Evolutionary conservation across 768 basidiomycete genomes (phyloP), one percentile per base, ranked within the genome.

Genomic region (Boletales sp.): DNA sequence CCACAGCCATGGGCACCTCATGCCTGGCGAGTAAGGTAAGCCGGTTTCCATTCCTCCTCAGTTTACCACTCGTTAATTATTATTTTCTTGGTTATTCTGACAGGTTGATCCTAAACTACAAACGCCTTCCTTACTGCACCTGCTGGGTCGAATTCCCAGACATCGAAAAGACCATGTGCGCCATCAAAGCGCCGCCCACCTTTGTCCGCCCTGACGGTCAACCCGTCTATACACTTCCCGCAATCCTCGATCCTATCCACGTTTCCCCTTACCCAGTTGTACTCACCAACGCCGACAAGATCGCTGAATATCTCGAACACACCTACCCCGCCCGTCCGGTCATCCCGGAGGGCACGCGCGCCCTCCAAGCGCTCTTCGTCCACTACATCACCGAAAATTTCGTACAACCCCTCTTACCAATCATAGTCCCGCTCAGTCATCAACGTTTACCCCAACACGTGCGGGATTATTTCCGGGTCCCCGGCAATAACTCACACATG

Each of bases 1-100:
- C 72, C 81, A 2, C 81, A 84, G 46, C 77, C 86, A n/a, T 89
- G 86, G 86, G 82, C 82, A 45, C 87, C 87, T 28, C 86, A 85
- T 54, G 70, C 84, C 28, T 88, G 86, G 86, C 75, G 84, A 39
- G 77, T 89, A 54, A 72, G 87, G 85, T 82, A 46, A 31, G 70
- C 12, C 14, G 21, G 31, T 48, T 14, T 13, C 34, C 36, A 11
- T 53, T 12, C 34, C n/a, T 30, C 25, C 15, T 21, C 8, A 12
- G 19, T 41, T 48, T 12, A 9, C 35, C 13, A 31, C 28, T 10
- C 15, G 25, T 31, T 39, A 30, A n/a, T 49, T 15, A 39, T 47
- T 18, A 5, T 50, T 33, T 1, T 21, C 6, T 38, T 25, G 2
- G 21, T 5, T 31, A 38, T 38, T 25, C 33, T 39, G 37, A n/a